Evolutionary conservation across 768 basidiomycete genomes (phyloP).

Genomic region (Lactarius quietus): DNA sequence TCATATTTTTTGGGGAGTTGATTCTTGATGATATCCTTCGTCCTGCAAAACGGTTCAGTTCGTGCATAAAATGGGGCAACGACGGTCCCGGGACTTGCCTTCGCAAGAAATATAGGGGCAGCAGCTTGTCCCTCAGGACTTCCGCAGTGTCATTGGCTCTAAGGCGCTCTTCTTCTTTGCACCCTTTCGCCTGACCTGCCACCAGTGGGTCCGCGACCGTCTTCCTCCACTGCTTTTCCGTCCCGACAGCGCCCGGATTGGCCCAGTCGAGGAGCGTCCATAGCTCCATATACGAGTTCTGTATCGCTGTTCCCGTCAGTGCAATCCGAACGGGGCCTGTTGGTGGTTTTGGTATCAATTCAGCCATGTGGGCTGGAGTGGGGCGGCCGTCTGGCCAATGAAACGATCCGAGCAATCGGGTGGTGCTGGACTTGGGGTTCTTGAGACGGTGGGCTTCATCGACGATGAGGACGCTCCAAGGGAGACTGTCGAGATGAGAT

Average conservation of each 20-base stretch:
- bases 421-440: constrained; percentile 64
- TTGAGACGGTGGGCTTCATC: constrained; percentile 94
- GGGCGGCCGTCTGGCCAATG: constrained; percentile 37
- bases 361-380: constrained; percentile 26
- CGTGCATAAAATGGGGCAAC: background rate
- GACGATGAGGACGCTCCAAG: constrained; percentile 71
- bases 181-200: constrained; percentile 60
- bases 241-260: constrained; percentile 77
- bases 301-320: constrained; percentile 78
- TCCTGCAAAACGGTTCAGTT: constrained; percentile 38
- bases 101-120: constrained; percentile 83
- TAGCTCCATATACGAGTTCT: constrained; percentile 87
- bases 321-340: constrained; percentile 58
- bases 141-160: constrained; percentile 59
- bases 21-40: constrained; percentile 70
- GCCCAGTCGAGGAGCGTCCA: constrained; percentile 94
- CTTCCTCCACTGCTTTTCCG: constrained; percentile 68
- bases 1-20: constrained; percentile 89
- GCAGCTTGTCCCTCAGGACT: constrained; percentile 57
- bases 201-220: constrained; percentile 67
- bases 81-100: constrained; percentile 42
- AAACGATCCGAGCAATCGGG: constrained; percentile 69
- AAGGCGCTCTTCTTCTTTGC: constrained; percentile 58
- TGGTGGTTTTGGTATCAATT: constrained; percentile 13
- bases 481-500: constrained; percentile 58